Conservation (phyloP, 1,284 basidiomycete genomes). For the Laetiporus sulphureus region DNA sequence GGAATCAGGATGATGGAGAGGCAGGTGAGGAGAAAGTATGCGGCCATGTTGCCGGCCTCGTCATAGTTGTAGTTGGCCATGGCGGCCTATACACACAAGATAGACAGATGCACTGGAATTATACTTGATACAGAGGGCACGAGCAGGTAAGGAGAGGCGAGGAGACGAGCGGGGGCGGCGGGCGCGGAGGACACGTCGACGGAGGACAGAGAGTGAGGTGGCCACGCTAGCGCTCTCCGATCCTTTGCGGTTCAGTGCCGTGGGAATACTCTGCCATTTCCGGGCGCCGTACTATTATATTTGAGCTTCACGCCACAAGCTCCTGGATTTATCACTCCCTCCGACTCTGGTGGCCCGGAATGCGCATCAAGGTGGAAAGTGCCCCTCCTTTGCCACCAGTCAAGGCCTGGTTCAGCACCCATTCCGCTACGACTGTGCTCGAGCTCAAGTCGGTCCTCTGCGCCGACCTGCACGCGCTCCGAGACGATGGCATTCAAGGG, state of each 20-base stretch:
- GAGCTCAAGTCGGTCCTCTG: constrained; percentile 26
- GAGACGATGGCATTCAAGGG: constrained; percentile 11
- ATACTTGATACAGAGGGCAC: constrained; percentile 8
- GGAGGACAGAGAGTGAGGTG: constrained; percentile 6
- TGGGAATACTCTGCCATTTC: constrained; percentile 11
- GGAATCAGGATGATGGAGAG: constrained; percentile 78
- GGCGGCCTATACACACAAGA: constrained; percentile 13
- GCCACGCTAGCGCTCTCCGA: constrained; percentile 10
- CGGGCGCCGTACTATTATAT: neutral
- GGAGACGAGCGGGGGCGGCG: constrained; percentile 5
- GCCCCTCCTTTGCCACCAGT: constrained; percentile 31
- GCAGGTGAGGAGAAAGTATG: constrained; percentile 85
- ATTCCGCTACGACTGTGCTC: constrained; percentile 18
- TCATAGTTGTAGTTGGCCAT: constrained; percentile 86
- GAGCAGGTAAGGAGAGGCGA: constrained; percentile 4
- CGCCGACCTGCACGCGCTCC: constrained; percentile 18
- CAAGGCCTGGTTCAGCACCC: constrained; percentile 36
- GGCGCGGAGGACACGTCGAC: constrained; percentile 12
- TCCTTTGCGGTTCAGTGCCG: constrained; percentile 13
- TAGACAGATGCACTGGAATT: constrained; percentile 3
- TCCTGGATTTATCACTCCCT: neutral
- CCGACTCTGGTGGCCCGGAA: constrained; percentile 12
- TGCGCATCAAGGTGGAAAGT: constrained; percentile 37
- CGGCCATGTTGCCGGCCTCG: constrained; percentile 83
- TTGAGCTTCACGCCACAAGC: no score